Evolutionary conservation across 768 basidiomycete genomes (phyloP).

Genomic region (Phanerochaete sordida): DNA sequence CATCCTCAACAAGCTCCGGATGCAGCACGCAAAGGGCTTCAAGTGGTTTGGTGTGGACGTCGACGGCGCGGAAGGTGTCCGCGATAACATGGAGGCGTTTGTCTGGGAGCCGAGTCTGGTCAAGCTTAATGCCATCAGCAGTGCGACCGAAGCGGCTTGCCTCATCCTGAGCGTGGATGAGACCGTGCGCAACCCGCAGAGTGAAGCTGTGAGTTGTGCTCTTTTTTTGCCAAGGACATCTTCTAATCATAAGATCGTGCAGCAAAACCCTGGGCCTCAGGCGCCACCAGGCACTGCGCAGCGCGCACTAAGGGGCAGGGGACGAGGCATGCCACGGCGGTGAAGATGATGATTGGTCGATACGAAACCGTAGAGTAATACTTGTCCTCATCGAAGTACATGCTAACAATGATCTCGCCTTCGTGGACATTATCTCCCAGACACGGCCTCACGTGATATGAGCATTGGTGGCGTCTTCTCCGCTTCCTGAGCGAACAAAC

Average conservation of each 20-base stretch:
- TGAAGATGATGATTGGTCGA: conserved; percentile 29
- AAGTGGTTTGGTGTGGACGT: conserved; percentile 95
- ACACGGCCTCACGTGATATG: conserved; percentile 12
- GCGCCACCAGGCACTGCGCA: conserved; percentile 92
- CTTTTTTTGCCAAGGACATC: not conserved
- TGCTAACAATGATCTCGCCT: conserved; percentile 10
- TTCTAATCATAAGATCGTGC: conserved; percentile 17
- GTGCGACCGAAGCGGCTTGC: conserved; percentile 95
- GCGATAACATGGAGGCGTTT: conserved; percentile 96
- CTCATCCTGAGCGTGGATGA: conserved; percentile 96
- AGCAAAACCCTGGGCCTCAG: conserved; percentile 82
- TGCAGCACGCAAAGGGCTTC: conserved; percentile 89
- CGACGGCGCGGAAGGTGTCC: conserved; percentile 81
- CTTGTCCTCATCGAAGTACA: conserved; percentile 17
- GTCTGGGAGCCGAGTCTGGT: conserved; percentile 98
- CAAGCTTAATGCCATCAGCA: conserved; percentile 92
- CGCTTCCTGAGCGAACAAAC: conserved; percentile 14
- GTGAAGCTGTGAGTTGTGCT: conserved; percentile 64
- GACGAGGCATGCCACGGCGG: conserved; percentile 77
- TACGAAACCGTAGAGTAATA: conserved; percentile 19
- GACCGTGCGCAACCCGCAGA: conserved; percentile 94
- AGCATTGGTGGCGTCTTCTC: not conserved
- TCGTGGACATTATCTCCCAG: not conserved
- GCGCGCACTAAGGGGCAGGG: conserved; percentile 81
- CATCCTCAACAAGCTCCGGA: conserved; percentile 93